A percentile compares a stretch with the other conserved stretches of the same genome.
These are phyloP conservation scores for Coleophoma cylindrospora DNA, from an alignment of 2,329 filamentous ascomycete species.

Conservation along the genomic window DNA sequence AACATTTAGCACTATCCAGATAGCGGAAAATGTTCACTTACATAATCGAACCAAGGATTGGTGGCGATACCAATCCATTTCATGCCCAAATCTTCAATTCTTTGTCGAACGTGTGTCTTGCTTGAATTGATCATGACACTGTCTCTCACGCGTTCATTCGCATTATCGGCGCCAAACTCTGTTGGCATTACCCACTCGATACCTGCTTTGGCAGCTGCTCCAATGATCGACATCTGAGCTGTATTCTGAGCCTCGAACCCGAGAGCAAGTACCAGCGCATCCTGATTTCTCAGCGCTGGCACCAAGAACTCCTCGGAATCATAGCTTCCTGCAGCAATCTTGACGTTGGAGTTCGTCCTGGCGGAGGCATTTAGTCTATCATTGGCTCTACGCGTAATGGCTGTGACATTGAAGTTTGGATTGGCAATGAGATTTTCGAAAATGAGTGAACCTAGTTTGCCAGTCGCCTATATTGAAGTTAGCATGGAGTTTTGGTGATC, in stretches of 20 bases:
- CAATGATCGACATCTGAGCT: constrained; percentile 43
- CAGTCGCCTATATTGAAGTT: constrained; percentile 30
- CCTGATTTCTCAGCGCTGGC: constrained; percentile 44
- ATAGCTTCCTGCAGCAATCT: constrained; percentile 38
- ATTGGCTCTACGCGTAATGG: constrained; percentile 40
- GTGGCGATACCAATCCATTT: too few relatives aligned
- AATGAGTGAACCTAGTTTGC: constrained; percentile 34
- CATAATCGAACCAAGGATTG: too few relatives aligned
- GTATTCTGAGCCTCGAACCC: constrained; percentile 34
- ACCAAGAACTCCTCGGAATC: constrained; percentile 37
- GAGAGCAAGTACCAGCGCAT: constrained; percentile 54
- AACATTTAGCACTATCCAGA: too few relatives aligned
- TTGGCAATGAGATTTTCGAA: constrained; percentile 20
- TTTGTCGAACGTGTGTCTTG: constrained; percentile 25
- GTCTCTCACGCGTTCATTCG: constrained; percentile 11
- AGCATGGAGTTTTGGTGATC: too few relatives aligned
- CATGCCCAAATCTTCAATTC: too few relatives aligned
- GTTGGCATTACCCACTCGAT: constrained; percentile 54
- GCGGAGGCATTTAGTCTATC: constrained; percentile 11
- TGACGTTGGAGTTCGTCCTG: constrained; percentile 32
- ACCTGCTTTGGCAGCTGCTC: constrained; percentile 48
- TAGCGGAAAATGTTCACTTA: too few relatives aligned
- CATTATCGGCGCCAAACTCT: constrained; percentile 29
- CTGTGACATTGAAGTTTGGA: constrained; percentile 43
- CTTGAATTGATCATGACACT: constrained; percentile 20